Evolutionary conservation across 495 filamentous ascomycete species (phyloP).

Genomic region (Darksidea phi): DNA sequence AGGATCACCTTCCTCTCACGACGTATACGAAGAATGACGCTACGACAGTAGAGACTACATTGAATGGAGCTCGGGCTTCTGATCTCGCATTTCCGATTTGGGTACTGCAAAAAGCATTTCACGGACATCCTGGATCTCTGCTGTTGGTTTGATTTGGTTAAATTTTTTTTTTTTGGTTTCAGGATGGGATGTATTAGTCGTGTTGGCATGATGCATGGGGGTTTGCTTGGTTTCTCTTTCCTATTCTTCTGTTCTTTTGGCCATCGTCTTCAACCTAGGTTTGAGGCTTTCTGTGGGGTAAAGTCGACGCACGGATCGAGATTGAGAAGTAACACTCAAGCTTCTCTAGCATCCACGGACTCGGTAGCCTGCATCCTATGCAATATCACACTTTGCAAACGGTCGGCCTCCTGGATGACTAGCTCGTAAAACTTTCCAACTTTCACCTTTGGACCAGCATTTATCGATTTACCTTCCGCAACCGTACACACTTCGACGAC

Average conservation of each 20-base stretch:
- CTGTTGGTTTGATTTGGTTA: conserved; percentile 3
- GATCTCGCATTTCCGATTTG: conserved; percentile 33
- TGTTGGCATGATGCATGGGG: conserved; percentile 1
- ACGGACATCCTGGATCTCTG: conserved; percentile 33
- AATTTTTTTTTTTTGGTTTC: conserved; percentile 1
- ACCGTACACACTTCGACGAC: conserved; percentile 11
- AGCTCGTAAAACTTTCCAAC: neutral
- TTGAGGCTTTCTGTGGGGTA: neutral
- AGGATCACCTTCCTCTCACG: conserved; percentile 33
- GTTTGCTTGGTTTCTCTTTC: conserved; percentile 17
- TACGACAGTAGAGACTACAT: conserved; percentile 39
- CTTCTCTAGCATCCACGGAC: too few relatives aligned
- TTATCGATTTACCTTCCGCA: neutral
- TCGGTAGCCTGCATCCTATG: too few relatives aligned
- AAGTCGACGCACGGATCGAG: neutral
- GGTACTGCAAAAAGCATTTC: conserved; percentile 38
- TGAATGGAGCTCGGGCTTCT: conserved; percentile 32
- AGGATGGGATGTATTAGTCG: conserved; percentile 27
- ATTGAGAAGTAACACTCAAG: too few relatives aligned
- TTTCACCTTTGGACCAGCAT: neutral
- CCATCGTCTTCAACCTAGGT: neutral
- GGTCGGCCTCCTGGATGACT: too few relatives aligned
- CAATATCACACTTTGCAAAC: too few relatives aligned
- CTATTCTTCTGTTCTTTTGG: neutral
- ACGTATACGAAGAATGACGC: conserved; percentile 43